These are phyloP conservation scores for Mangifera indica DNA, from an alignment of 345 rosid genomes.

Conservation along the genomic window DNA sequence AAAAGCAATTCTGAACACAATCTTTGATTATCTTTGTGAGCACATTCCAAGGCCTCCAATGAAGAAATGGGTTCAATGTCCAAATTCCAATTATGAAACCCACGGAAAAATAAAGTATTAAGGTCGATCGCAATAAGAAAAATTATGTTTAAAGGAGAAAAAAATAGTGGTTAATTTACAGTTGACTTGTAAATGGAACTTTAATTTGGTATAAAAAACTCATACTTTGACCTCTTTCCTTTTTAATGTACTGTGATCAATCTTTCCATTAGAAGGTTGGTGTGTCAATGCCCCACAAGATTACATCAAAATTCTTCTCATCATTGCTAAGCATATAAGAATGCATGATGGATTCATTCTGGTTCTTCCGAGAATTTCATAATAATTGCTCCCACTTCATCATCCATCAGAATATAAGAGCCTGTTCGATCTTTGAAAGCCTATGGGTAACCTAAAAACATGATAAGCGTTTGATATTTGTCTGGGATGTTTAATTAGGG, in stretches of 20 bases:
- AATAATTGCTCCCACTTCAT: conserved; percentile 17
- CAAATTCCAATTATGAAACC: background rate
- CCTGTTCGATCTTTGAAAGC: no score
- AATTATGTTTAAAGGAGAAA: conserved; percentile 5
- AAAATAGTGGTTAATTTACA: background rate
- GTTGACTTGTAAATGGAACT: background rate
- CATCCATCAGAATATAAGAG: no score
- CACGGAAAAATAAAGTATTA: no score
- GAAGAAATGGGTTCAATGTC: background rate
- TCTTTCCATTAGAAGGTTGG: conserved; percentile 5
- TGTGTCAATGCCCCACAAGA: conserved; percentile 8
- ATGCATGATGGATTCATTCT: conserved; percentile 13
- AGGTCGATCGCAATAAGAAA: no score
- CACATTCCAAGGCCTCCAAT: background rate
- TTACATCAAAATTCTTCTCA: conserved; percentile 22
- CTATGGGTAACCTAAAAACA: no score
- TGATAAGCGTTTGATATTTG: no score
- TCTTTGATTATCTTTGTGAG: no score
- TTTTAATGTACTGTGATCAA: background rate
- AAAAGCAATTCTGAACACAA: no score
- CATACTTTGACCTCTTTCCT: background rate
- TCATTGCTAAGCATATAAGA: conserved; percentile 13
- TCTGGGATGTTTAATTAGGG: no score
- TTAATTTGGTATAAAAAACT: background rate
- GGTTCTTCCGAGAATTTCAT: conserved; percentile 11